Conservation (phyloP, 2,329 filamentous ascomycete genomes). For the Lecanicillium sp. region DNA sequence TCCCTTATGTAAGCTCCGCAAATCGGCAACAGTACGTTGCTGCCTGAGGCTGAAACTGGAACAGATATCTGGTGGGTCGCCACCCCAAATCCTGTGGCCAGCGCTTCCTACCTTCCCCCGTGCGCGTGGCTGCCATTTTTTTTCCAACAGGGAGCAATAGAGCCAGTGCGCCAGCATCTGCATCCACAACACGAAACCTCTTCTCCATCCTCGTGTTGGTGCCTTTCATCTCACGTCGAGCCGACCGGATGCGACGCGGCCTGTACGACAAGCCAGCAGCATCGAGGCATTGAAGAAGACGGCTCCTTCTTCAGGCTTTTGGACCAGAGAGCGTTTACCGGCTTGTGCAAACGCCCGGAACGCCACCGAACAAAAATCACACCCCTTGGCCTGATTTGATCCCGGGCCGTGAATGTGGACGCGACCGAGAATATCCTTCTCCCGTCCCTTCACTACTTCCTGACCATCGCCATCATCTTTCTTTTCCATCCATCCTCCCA, state of each 20-base stretch:
- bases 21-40: no score
- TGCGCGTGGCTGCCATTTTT: slow-evolving; percentile 6
- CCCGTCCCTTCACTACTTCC: not conserved
- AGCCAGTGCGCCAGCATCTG: slow-evolving; percentile 3
- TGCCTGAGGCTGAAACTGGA: not conserved
- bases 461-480: not conserved
- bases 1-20: no score
- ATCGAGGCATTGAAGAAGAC: no score
- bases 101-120: not conserved
- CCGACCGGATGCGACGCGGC: no score
- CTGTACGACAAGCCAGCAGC: no score
- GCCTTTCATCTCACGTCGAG: no score
- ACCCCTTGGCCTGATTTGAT: no score
- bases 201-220: no score
- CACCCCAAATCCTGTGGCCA: not conserved
- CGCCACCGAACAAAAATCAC: no score
- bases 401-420: not conserved
- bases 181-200: slow-evolving; percentile 5
- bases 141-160: not conserved
- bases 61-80: not conserved
- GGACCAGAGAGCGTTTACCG: no score
- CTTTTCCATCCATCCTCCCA: not conserved
- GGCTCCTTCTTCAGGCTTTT: no score
- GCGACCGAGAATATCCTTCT: not conserved
- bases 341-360: no score